Evolutionary conservation across 148 eudicot genomes (phyloP).

Genomic region (Agrostemma githago): DNA sequence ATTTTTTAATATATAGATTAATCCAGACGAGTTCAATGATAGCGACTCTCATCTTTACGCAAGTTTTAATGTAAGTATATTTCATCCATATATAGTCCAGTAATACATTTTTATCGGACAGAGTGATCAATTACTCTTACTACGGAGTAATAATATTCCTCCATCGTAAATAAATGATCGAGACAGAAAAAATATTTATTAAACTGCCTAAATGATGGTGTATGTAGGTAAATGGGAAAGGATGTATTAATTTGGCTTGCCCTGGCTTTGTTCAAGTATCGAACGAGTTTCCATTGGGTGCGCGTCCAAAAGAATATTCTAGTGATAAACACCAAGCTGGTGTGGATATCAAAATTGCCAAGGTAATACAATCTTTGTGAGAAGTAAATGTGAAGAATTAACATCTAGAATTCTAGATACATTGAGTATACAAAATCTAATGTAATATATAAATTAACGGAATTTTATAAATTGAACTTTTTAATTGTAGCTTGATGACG

Average conservation of each 20-base stretch:
- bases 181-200: too few relatives aligned
- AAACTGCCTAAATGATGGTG: neutral
- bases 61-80: conserved; percentile 1
- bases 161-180: too few relatives aligned
- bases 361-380: neutral
- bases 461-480: neutral
- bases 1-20: neutral
- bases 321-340: neutral
- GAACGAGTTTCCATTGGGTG: neutral
- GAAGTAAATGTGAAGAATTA: neutral
- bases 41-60: conserved; percentile 8
- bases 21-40: conserved; percentile 4
- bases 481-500: conserved; percentile 5
- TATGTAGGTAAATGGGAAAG: neutral
- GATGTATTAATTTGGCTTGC: conserved; percentile 1
- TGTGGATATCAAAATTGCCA: conserved; percentile 2
- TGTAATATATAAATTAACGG: too few relatives aligned
- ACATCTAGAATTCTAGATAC: too few relatives aligned
- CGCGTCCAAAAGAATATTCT: neutral
- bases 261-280: conserved; percentile 12
- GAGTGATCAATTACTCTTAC: too few relatives aligned
- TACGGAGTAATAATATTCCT: too few relatives aligned
- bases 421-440: neutral
- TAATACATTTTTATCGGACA: too few relatives aligned
- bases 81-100: neutral